Evolutionary conservation across 2,329 filamentous ascomycete genomes (phyloP).

Genomic region (Achaetomium macrosporum): DNA sequence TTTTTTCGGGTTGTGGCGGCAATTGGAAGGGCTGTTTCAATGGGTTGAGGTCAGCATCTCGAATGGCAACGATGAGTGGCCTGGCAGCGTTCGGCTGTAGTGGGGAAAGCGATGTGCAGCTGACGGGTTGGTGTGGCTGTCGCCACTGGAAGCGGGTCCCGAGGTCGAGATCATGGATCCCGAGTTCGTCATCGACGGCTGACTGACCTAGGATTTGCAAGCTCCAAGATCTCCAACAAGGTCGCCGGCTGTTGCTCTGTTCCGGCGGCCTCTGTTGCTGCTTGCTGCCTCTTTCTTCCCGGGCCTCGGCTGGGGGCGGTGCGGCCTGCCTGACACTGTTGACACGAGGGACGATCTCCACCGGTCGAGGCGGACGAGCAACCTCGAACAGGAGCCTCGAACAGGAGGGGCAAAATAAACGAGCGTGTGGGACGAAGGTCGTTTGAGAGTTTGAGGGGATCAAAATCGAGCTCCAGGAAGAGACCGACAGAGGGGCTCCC

Average conservation of each 20-base stretch:
- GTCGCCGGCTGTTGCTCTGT: neutral
- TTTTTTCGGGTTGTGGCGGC: conserved; percentile 22
- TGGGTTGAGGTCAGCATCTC: conserved; percentile 12
- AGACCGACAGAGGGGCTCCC: conserved; percentile 9
- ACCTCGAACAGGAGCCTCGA: neutral
- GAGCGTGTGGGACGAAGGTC: conserved; percentile 15
- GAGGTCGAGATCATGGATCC: conserved; percentile 13
- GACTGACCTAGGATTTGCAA: conserved; percentile 1
- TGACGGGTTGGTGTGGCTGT: conserved; percentile 19
- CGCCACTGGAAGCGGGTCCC: conserved; percentile 15
- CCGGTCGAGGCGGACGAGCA: conserved; percentile 5
- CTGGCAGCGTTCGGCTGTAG: conserved; percentile 3
- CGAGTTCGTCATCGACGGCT: neutral
- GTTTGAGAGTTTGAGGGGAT: neutral
- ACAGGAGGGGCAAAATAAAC: conserved; percentile 9
- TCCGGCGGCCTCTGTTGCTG: neutral
- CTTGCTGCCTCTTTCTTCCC: neutral
- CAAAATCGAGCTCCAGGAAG: conserved; percentile 6
- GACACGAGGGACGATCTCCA: conserved; percentile 12
- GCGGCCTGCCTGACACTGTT: neutral
- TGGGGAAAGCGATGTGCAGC: conserved; percentile 14
- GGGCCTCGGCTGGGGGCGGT: neutral
- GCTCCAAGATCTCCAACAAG: conserved; percentile 4
- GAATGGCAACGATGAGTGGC: conserved; percentile 9
- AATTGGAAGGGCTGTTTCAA: conserved; percentile 19